These are phyloP conservation scores for Mortierella sp. DNA, from an alignment of 371 early-diverging fungal species.

Conservation along the genomic window DNA sequence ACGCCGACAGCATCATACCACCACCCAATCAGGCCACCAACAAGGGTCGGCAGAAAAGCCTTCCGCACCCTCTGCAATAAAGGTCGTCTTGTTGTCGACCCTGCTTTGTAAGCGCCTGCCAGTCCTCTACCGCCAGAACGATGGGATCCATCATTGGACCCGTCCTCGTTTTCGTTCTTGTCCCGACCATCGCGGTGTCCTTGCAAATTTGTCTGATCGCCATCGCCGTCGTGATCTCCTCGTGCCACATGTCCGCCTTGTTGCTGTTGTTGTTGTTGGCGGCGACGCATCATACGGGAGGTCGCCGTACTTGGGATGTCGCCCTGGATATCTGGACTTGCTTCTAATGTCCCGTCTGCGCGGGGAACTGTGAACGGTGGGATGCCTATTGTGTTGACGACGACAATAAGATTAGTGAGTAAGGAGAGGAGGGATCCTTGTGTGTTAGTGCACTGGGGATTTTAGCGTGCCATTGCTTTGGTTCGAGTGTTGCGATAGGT, in stretches of 20 bases:
- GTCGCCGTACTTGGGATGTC: slow-evolving; percentile 23
- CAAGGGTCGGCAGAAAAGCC: slow-evolving; percentile 26
- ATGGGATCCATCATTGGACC: not conserved
- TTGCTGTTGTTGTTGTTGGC: slow-evolving; percentile 22
- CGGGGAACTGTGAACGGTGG: slow-evolving; percentile 54
- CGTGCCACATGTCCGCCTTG: slow-evolving; percentile 2
- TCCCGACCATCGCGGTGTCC: slow-evolving; percentile 33
- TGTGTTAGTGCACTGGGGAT: not conserved
- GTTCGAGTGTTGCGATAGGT: not conserved
- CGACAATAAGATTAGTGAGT: not conserved
- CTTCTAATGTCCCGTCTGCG: slow-evolving; percentile 54
- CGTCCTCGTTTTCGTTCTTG: not conserved
- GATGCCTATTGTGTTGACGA: slow-evolving; percentile 26
- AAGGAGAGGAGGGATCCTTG: not conserved
- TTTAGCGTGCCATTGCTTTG: not conserved
- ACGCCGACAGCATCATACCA: slow-evolving; percentile 46
- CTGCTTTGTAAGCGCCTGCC: slow-evolving; percentile 9
- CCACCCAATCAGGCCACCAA: slow-evolving; percentile 37
- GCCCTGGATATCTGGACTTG: slow-evolving; percentile 22
- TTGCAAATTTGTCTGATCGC: slow-evolving; percentile 33
- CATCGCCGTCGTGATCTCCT: slow-evolving; percentile 52
- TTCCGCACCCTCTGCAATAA: slow-evolving; percentile 32
- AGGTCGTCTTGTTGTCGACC: slow-evolving; percentile 21
- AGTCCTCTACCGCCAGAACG: not conserved
- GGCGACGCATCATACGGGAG: slow-evolving; percentile 38